A percentile compares a stretch with the other conserved stretches of the same genome.
Conservation (phyloP, 192 early-diverging fungal species). For the Fimicolochytrium jonesii region DNA sequence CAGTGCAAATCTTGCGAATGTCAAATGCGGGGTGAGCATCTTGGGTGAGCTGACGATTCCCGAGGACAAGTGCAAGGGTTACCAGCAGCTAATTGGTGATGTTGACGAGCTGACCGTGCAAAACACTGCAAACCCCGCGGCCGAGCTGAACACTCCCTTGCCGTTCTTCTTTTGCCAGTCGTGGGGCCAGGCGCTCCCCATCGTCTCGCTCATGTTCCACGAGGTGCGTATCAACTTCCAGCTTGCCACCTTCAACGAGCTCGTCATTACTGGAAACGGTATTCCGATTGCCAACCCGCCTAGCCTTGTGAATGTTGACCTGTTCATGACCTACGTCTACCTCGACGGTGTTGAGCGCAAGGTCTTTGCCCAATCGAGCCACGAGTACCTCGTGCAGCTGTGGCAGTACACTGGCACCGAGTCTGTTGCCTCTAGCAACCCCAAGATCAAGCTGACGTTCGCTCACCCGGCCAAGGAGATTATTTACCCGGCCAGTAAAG, state of each 20-base stretch:
- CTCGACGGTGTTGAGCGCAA: conserved; percentile 1
- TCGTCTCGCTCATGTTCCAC: background rate
- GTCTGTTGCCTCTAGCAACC: background rate
- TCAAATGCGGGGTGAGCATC: no score
- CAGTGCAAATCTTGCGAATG: no score
- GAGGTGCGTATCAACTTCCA: background rate
- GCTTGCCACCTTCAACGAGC: background rate
- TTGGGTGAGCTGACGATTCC: no score
- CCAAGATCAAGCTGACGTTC: background rate
- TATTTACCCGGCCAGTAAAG: background rate
- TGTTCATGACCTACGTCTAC: conserved; percentile 9
- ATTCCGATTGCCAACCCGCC: background rate
- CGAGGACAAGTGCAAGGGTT: no score
- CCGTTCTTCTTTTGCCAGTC: background rate
- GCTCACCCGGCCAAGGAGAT: conserved; percentile 14
- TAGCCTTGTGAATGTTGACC: background rate
- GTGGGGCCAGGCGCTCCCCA: background rate
- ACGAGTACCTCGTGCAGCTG: conserved; percentile 7
- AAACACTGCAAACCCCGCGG: no score
- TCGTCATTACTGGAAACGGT: background rate
- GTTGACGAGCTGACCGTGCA: no score
- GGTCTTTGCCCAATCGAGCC: background rate
- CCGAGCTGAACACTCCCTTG: background rate
- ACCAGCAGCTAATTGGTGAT: no score
- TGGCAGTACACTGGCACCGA: background rate